phyloP scores from a whole-genome alignment of 345 rosid species.

The Conringia planisiliqua region DNA sequence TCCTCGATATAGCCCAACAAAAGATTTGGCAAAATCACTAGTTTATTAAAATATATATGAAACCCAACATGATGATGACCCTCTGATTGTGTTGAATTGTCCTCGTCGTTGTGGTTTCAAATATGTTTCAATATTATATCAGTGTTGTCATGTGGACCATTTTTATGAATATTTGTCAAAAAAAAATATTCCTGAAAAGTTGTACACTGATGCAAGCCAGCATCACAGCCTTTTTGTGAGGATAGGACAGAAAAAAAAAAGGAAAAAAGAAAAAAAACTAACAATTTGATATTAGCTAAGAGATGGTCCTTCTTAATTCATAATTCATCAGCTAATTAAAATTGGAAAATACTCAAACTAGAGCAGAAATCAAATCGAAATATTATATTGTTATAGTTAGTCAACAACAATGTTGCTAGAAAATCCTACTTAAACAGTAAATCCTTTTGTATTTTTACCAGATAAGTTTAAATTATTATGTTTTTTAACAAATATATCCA shows the following conservation, averaged over 20 bases:
- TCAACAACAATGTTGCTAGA: neutral
- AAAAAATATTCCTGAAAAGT: conserved; percentile 18
- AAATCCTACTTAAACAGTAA: neutral
- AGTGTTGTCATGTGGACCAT: conserved; percentile 15
- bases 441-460: neutral
- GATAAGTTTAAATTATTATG: neutral
- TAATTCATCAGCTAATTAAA: neutral
- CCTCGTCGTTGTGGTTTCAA: conserved; percentile 1
- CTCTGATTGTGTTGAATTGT: conserved; percentile 25
- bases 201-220: conserved; percentile 28
- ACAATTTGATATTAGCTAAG: neutral
- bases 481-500: neutral
- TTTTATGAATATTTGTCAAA: neutral
- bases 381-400: neutral
- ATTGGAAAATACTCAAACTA: neutral
- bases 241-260: neutral
- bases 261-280: neutral
- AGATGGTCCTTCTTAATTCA: neutral
- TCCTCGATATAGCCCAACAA: conserved; percentile 4
- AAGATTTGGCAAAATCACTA: conserved; percentile 17
- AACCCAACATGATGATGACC: conserved; percentile 33
- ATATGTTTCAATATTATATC: neutral
- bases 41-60: neutral
- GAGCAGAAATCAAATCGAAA: neutral
- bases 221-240: conserved; percentile 12